These are phyloP conservation scores for Fusarium concolor DNA, from an alignment of 2,329 filamentous ascomycete species.

Conservation along the genomic window DNA sequence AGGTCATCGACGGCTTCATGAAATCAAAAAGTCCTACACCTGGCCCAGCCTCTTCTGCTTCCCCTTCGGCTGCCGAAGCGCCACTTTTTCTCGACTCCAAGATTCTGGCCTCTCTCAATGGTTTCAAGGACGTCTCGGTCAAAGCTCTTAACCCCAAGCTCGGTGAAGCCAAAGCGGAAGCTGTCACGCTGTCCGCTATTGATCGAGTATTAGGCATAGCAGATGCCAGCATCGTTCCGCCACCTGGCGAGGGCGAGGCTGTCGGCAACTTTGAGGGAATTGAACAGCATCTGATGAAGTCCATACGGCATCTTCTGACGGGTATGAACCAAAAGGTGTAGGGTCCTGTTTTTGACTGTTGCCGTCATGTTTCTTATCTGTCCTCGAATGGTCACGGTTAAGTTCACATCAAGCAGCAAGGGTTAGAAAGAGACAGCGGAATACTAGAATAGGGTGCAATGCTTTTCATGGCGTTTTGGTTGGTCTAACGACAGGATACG, in stretches of 20 bases:
- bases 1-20: conserved; percentile 58
- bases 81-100: conserved; percentile 53
- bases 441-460: conserved; percentile 24
- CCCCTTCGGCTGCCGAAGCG: conserved; percentile 37
- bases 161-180: conserved; percentile 58
- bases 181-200: conserved; percentile 62
- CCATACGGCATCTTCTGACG: conserved; percentile 53
- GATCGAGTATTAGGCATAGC: conserved; percentile 63
- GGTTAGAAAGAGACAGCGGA: conserved; percentile 17
- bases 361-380: neutral
- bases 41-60: conserved; percentile 43
- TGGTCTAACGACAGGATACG: conserved; percentile 44
- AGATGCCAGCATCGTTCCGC: conserved; percentile 56
- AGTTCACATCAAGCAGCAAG: neutral
- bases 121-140: conserved; percentile 60
- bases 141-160: conserved; percentile 56
- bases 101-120: conserved; percentile 56
- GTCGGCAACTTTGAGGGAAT: conserved; percentile 53
- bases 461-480: conserved; percentile 43
- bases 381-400: neutral
- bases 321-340: conserved; percentile 56
- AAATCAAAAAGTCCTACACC: conserved; percentile 53
- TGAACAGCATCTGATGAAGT: conserved; percentile 57
- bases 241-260: conserved; percentile 49
- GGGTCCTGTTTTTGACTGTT: conserved; percentile 3